phyloP scores from a whole-genome alignment of 2,329 filamentous ascomycete genomes.

The Lachnellula cervina region DNA sequence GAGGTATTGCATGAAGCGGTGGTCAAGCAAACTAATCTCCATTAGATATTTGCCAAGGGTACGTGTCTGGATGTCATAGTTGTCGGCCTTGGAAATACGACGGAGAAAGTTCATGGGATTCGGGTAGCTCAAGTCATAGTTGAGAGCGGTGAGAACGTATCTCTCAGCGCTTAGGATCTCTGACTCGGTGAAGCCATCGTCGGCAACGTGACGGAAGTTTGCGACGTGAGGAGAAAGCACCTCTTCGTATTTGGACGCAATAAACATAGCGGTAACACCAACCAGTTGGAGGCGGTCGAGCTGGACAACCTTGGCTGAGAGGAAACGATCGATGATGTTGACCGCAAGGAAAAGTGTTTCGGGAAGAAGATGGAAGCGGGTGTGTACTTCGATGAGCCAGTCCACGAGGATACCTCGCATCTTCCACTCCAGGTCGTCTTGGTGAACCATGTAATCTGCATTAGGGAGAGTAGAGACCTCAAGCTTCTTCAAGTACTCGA shows the following conservation, averaged over 20 bases:
- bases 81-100: constrained; percentile 97
- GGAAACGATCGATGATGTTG: constrained; percentile 97
- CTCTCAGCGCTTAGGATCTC: constrained; percentile 98
- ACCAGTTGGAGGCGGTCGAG: constrained; percentile 94
- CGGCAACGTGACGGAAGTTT: constrained; percentile 95
- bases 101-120: constrained; percentile 99
- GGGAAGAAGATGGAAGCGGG: constrained; percentile 88
- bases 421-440: constrained; percentile 96
- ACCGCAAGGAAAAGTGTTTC: constrained; percentile 95
- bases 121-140: constrained; percentile 97
- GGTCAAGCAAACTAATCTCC: constrained; percentile 93
- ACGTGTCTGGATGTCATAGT: constrained; percentile 97
- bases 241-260: constrained; percentile 98
- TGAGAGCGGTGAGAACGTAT: constrained; percentile 82
- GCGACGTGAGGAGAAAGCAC: constrained; percentile 93
- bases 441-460: constrained; percentile 89
- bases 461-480: constrained; percentile 81
- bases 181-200: constrained; percentile 90
- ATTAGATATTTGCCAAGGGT: constrained; percentile 97
- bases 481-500: constrained; percentile 87
- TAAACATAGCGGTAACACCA: constrained; percentile 98
- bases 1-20: constrained; percentile 84
- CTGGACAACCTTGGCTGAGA: constrained; percentile 92
- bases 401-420: constrained; percentile 95
- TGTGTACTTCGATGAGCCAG: constrained; percentile 98